Evolutionary conservation across 345 rosid genomes (phyloP).

Genomic region (Populus simonii): DNA sequence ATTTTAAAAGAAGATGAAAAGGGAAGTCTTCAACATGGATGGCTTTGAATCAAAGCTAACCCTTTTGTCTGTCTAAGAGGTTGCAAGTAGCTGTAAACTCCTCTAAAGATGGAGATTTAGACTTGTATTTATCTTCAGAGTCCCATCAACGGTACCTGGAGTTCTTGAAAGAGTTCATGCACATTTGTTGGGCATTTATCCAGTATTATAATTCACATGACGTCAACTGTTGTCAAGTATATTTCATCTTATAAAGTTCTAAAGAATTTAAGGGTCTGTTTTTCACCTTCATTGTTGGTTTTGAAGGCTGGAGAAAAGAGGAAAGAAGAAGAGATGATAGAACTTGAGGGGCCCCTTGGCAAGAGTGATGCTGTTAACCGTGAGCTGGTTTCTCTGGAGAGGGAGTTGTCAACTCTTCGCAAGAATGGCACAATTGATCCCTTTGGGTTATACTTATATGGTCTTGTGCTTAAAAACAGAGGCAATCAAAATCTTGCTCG

Average conservation of each 20-base stretch:
- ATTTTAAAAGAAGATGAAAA: neutral
- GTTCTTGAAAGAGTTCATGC: neutral
- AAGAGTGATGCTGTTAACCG: slow-evolving; percentile 69
- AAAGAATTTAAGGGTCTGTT: neutral
- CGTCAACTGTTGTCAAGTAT: too few species aligned
- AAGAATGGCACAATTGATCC: slow-evolving; percentile 77
- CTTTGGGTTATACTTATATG: slow-evolving; percentile 80
- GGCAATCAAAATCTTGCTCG: slow-evolving; percentile 75
- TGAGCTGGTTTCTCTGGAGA: slow-evolving; percentile 76
- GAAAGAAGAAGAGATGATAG: slow-evolving; percentile 92
- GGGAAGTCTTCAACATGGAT: neutral
- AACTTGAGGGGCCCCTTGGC: slow-evolving; percentile 84
- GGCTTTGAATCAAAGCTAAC: neutral
- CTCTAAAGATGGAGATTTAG: neutral
- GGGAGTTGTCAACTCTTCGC: slow-evolving; percentile 65
- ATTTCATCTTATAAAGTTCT: neutral
- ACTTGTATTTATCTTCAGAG: neutral
- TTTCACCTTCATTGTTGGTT: neutral
- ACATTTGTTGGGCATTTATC: neutral
- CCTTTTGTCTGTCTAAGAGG: neutral
- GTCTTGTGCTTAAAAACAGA: slow-evolving; percentile 84
- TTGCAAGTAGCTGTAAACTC: slow-evolving; percentile 6
- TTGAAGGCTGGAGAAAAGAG: slow-evolving; percentile 93
- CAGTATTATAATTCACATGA: too few species aligned
- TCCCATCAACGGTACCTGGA: neutral